phyloP scores from a whole-genome alignment of 768 basidiomycete genomes.

The Lyophyllum atratum region DNA sequence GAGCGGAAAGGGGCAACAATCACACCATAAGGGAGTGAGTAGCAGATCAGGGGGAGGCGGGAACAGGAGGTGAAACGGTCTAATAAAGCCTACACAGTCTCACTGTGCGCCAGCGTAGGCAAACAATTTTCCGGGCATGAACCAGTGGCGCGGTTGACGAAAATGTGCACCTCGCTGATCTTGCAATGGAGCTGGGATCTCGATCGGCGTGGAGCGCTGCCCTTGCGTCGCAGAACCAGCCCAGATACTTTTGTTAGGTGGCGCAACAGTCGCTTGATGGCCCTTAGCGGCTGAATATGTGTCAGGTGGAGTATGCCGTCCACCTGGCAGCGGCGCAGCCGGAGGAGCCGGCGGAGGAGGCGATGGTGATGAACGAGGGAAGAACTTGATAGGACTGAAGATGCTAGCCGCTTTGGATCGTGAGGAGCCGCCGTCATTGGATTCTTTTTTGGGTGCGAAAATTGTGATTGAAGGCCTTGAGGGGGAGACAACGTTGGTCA shows the following conservation, averaged over 20 bases:
- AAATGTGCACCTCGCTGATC: slow-evolving; percentile 21
- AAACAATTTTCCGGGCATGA: slow-evolving; percentile 54
- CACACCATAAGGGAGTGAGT: background rate
- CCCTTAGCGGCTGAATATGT: slow-evolving; percentile 35
- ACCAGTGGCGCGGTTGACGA: slow-evolving; percentile 53
- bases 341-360: slow-evolving; percentile 34
- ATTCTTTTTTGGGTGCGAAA: slow-evolving; percentile 19
- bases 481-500: slow-evolving; percentile 41
- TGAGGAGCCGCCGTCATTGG: slow-evolving; percentile 20
- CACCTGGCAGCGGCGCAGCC: slow-evolving; percentile 28
- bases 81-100: slow-evolving; percentile 5
- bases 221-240: slow-evolving; percentile 23
- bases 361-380: slow-evolving; percentile 53
- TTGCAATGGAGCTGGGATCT: slow-evolving; percentile 30
- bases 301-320: slow-evolving; percentile 29
- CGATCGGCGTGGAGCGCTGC: slow-evolving; percentile 17
- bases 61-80: background rate
- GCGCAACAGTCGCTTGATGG: slow-evolving; percentile 37
- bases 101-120: slow-evolving; percentile 38
- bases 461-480: slow-evolving; percentile 35
- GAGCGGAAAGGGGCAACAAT: background rate
- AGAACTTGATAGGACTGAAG: slow-evolving; percentile 45
- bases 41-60: no score
- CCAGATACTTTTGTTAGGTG: slow-evolving; percentile 38
- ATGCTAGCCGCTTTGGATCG: slow-evolving; percentile 35